Evolutionary conservation across 306 rosid species (phyloP).

Genomic region (Rosa lucieae): DNA sequence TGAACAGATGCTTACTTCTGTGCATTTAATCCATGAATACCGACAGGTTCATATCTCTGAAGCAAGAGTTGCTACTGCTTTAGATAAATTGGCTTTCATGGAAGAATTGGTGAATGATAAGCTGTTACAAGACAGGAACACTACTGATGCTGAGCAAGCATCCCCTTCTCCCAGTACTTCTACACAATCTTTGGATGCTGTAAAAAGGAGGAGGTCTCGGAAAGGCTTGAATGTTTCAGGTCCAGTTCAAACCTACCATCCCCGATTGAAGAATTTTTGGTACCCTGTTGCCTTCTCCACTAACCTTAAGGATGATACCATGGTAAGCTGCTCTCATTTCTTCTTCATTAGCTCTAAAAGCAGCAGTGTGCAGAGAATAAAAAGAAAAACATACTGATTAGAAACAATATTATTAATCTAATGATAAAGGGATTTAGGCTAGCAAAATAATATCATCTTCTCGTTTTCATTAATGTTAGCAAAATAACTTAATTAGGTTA

Average conservation of each 20-base stretch:
- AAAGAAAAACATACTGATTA: background rate
- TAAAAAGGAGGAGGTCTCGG: constrained; percentile 36
- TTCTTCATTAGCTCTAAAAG: background rate
- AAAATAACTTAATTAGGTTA: background rate
- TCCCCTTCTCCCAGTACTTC: constrained; percentile 62
- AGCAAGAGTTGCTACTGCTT: constrained; percentile 86
- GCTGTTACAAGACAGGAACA: constrained; percentile 58
- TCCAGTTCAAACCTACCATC: constrained; percentile 85
- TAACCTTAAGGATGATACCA: constrained; percentile 77
- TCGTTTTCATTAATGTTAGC: background rate
- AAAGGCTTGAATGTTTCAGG: constrained; percentile 86
- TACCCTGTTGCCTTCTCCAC: constrained; percentile 86
- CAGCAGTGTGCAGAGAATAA: background rate
- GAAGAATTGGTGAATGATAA: constrained; percentile 89
- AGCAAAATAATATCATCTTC: background rate
- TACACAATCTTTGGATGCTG: constrained; percentile 31
- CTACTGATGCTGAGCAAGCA: constrained; percentile 46
- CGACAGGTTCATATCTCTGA: constrained; percentile 94
- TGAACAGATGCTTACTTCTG: background rate
- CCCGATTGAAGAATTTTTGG: constrained; percentile 93
- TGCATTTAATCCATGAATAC: constrained; percentile 29
- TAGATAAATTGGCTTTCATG: constrained; percentile 97
- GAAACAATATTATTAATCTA: background rate
- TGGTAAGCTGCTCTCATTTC: constrained; percentile 53
- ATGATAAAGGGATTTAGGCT: background rate